Base-by-base conservation (phyloP, 371 early-diverging fungal genomes). In the Apophysomyces ossiformis region DNA sequence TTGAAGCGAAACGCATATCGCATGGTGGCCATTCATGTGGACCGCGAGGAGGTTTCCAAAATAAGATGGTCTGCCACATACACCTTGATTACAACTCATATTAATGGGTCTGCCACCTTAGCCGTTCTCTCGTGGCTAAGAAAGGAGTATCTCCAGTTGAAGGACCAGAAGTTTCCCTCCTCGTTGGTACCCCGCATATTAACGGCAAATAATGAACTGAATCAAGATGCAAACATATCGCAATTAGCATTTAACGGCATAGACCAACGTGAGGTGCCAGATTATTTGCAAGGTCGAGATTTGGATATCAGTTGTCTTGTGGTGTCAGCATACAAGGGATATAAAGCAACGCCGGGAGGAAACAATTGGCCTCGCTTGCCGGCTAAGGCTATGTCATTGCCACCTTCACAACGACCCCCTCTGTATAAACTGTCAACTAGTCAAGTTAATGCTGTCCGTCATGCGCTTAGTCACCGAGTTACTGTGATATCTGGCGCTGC, bases 401-500 rank as follows among this genome's bases (percentile, higher is more conserved):
- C 47, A 32, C 63, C 37, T 8, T 21, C 63, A 1, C 63, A 67
- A 18, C 67, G 73, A 1, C 68, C 65, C 1, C 63, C 75, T 2
- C 9, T 73, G 5, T 81, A 76, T 38, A 57, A 37, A 0, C 16
- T 79, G 1, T 82, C 82, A 1, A 67, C 74, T 0, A 79, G 76
- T 38, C 82, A 82, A 16, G 3, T 77, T 0, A 66, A 63, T 1
- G 79, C 82, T 2, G 26, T 76, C 2, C 67, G 76, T 32, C 65
- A 73, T 63, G 77, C 74, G 0, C n/a, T 82, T 21, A 68, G 67
- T 0, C 75, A 82, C 58, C 72, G 73, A 1, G 63, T 82, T 12
- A 67, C 79, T 15, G 67, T 73, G 0, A 72, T 82, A 12, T 63
- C 78, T 0, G 82, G 82, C 0, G 66, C 69, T 5, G 64, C 78